These are phyloP conservation scores for Eucalyptus caleyi DNA, from an alignment of 345 rosid species.

Conservation along the genomic window DNA sequence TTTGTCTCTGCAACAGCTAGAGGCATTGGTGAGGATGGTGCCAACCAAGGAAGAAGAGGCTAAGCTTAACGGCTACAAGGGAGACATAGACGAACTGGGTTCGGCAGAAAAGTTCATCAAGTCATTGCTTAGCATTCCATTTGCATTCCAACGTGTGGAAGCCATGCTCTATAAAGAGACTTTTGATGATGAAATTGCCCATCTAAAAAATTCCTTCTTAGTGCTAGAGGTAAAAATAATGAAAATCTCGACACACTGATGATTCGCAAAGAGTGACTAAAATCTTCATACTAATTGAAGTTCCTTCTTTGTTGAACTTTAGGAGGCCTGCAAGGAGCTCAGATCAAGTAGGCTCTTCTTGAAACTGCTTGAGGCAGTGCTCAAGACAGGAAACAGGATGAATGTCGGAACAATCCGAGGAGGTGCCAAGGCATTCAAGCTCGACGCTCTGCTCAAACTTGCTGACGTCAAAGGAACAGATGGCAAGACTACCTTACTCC, in stretches of 20 bases:
- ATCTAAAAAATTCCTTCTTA: slow-evolving; percentile 77
- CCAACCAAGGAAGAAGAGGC: slow-evolving; percentile 89
- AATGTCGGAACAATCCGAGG: slow-evolving; percentile 94
- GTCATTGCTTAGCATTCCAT: slow-evolving; percentile 47
- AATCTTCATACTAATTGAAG: neutral
- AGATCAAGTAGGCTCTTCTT: slow-evolving; percentile 85
- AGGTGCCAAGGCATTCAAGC: slow-evolving; percentile 93
- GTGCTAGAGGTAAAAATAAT: slow-evolving; percentile 56
- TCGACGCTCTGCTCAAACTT: slow-evolving; percentile 83
- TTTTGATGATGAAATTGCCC: slow-evolving; percentile 84
- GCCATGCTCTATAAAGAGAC: slow-evolving; percentile 91
- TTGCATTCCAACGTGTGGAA: slow-evolving; percentile 63
- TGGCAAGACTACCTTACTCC: slow-evolving; percentile 80
- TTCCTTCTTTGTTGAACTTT: neutral
- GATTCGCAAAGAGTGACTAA: neutral
- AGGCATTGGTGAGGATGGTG: slow-evolving; percentile 86
- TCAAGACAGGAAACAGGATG: slow-evolving; percentile 96
- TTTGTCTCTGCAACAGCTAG: slow-evolving; percentile 65
- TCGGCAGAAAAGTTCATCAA: slow-evolving; percentile 73
- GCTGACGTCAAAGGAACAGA: slow-evolving; percentile 93
- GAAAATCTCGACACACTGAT: neutral
- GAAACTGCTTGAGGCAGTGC: slow-evolving; percentile 84
- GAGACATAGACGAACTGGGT: slow-evolving; percentile 68
- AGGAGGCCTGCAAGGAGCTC: slow-evolving; percentile 99
- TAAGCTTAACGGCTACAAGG: slow-evolving; percentile 58